A percentile compares a stretch with the other conserved stretches of the same genome.
phyloP scores from a whole-genome alignment of 257 asterid genomes.

The Ilex asprella region DNA sequence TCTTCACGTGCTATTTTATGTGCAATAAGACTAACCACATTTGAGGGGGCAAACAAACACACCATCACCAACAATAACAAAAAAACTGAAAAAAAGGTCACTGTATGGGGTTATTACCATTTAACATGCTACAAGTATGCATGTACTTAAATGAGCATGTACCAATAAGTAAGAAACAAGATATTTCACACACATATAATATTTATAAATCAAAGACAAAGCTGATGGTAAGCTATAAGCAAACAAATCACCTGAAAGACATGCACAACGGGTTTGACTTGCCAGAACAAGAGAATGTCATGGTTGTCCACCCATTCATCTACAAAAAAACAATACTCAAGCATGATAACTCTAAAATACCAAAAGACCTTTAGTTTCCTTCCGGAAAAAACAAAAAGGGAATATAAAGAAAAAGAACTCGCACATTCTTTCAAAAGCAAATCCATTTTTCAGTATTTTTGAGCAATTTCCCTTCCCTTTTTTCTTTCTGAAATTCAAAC shows the following conservation, averaged over 20 bases:
- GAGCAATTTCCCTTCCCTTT: no score
- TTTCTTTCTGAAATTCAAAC: no score
- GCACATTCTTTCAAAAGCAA: not conserved
- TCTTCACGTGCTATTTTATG: no score
- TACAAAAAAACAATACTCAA: conserved; percentile 24
- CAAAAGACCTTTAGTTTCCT: not conserved
- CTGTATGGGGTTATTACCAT: no score
- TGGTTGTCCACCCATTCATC: conserved; percentile 78
- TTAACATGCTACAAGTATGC: no score
- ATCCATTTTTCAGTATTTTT: not conserved
- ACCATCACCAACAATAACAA: no score
- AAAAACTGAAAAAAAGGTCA: no score
- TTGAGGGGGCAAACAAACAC: no score
- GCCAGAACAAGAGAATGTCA: conserved; percentile 89
- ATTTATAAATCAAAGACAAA: conserved; percentile 12
- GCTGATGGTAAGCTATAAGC: not conserved
- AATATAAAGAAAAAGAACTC: not conserved
- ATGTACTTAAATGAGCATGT: no score
- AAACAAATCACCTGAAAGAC: conserved; percentile 70
- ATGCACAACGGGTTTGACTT: conserved; percentile 86
- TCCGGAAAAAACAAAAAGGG: not conserved
- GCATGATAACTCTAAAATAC: conserved; percentile 3
- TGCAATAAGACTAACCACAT: no score
- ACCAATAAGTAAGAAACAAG: no score
- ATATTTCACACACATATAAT: not conserved